Evolutionary conservation across 2,329 filamentous ascomycete genomes (phyloP).

Genomic region (Aspergillus sp.): DNA sequence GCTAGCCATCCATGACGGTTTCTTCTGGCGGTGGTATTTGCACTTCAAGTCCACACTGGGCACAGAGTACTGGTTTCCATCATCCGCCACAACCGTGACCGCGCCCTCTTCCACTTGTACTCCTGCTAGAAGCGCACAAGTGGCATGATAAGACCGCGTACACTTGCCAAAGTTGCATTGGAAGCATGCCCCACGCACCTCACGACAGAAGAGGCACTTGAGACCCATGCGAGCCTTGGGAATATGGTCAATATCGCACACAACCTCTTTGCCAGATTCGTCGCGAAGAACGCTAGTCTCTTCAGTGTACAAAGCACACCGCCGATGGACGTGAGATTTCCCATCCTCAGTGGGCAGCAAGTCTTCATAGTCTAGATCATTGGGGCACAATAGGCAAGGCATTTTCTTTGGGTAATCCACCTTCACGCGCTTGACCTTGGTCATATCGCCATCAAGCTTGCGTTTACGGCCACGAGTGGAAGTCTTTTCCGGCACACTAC

Average conservation of each 20-base stretch:
- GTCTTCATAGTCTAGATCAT: conserved; percentile 77
- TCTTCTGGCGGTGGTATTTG: conserved; percentile 87
- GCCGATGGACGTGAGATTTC: conserved; percentile 73
- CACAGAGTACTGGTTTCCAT: conserved; percentile 88
- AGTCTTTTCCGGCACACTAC: conserved; percentile 68
- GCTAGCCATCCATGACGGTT: conserved; percentile 70
- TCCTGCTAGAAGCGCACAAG: conserved; percentile 87
- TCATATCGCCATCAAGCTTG: conserved; percentile 58
- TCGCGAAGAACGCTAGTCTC: conserved; percentile 82
- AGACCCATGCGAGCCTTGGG: conserved; percentile 84
- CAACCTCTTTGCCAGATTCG: conserved; percentile 66
- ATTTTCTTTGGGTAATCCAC: conserved; percentile 70
- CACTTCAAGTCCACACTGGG: conserved; percentile 92
- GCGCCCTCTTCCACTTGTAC: conserved; percentile 87
- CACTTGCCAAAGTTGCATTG: conserved; percentile 97
- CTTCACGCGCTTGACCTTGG: conserved; percentile 73
- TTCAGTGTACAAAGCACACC: conserved; percentile 87
- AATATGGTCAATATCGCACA: conserved; percentile 78
- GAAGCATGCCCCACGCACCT: conserved; percentile 92
- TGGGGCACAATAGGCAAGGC: conserved; percentile 89
- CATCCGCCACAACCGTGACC: conserved; percentile 82
- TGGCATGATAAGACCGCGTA: conserved; percentile 88
- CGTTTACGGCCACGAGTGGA: conserved; percentile 67
- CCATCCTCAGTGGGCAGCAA: conserved; percentile 87
- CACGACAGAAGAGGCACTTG: conserved; percentile 92